Percentiles rank a stretch among this genome's conserved stretches.
Evolutionary conservation across 176 grass and related monocot species (phyloP).

Genomic region (Hyparrhenia diplandra): DNA sequence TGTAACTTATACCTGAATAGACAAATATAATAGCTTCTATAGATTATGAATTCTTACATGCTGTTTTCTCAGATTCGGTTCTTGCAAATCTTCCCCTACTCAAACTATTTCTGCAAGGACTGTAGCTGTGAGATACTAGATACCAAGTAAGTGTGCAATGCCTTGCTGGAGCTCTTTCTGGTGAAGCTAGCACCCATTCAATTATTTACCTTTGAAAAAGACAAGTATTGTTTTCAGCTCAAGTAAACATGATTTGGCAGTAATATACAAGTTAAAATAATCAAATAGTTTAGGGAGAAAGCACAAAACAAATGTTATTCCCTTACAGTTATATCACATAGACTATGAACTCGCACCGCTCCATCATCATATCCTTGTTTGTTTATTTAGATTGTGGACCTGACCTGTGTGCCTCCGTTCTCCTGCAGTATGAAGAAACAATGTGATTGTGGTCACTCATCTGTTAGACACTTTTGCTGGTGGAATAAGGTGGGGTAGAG

Average conservation of each 20-base stretch:
- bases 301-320: not conserved
- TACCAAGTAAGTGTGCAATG: slow-evolving; percentile 42
- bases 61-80: slow-evolving; percentile 77
- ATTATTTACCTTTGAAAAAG: not conserved
- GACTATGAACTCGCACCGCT: not conserved
- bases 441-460: slow-evolving; percentile 82
- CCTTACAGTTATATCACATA: not conserved
- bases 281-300: not conserved
- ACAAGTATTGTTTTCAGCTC: not conserved
- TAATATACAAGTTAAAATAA: not conserved
- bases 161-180: slow-evolving; percentile 3
- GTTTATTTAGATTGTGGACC: slow-evolving; percentile 20
- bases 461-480: slow-evolving; percentile 94
- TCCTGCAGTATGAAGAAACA: slow-evolving; percentile 56
- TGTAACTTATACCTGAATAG: slow-evolving; percentile 21
- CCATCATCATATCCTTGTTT: not conserved
- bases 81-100: slow-evolving; percentile 90
- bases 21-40: slow-evolving; percentile 26
- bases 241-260: slow-evolving; percentile 4
- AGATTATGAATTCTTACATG: slow-evolving; percentile 14
- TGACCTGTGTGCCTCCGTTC: slow-evolving; percentile 9
- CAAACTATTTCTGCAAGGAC: slow-evolving; percentile 94
- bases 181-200: not conserved
- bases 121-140: slow-evolving; percentile 78
- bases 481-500: slow-evolving; percentile 78